Base-by-base conservation (phyloP, 2,329 filamentous ascomycete genomes). In the Verticillium longisporum region DNA sequence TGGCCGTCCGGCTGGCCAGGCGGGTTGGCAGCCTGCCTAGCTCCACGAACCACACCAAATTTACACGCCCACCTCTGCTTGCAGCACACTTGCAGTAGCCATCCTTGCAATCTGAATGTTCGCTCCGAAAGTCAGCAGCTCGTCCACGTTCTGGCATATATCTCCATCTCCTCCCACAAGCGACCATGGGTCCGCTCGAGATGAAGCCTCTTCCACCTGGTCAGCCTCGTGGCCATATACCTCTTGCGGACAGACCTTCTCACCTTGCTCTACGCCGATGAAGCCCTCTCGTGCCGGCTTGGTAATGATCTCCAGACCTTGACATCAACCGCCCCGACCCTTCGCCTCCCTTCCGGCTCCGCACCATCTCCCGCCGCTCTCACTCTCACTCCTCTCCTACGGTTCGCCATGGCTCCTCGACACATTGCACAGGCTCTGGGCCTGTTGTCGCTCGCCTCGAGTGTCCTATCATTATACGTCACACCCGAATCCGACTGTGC, bases 401-500 rank as follows among this genome's bases (percentile, higher is more conserved):
- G n/a, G 41, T n/a, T 18, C n/a, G 41, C 15, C 41, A 50, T 50
- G 41, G 41, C n/a, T 50, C 41, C 41, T 18, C 41, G 15, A 50
- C 15, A 50, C 15, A 7, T 50, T 15, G n/a, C 41, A 50, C 41
- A 15, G 41, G 41, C 41, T 50, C n/a, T 50, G n/a, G n/a, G 50
- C 54, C 53, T 66, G 1, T 55, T 68, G 41, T 61, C 68, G 38
- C 53, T 71, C 21, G 26, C 61, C 14, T 56, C 62, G n/a, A 18
- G 60, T 41, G 60, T 55, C 3, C 13, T 56, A 11, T 75, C 74
- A 2, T 70, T 84, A 3, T 72, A 80, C 59, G 77, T 84, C 1
- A 78, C 80, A 1, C 79, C 82, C 0, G 78, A 78, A 10, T 85
- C 83, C 0, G 67, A 73, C 10, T 86, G 83, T 66, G 75, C 81